These are phyloP conservation scores for Grigorovia humatica DNA, from an alignment of 805 yeast genomes.

Conservation along the genomic window DNA sequence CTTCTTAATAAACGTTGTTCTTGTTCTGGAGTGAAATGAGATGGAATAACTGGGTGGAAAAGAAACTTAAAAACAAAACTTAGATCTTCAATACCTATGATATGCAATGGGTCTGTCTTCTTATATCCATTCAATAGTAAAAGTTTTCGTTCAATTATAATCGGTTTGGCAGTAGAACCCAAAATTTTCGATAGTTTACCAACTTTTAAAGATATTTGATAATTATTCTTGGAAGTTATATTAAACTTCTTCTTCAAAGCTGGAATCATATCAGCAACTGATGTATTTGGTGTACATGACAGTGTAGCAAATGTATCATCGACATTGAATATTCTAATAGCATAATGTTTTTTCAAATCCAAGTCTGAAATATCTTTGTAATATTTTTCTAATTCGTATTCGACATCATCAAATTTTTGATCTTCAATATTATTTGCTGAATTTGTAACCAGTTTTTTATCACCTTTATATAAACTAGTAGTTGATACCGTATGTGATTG, in stretches of 20 bases:
- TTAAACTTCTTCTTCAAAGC: slow-evolving; percentile 71
- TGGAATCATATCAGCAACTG: slow-evolving; percentile 63
- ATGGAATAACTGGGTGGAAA: slow-evolving; percentile 50
- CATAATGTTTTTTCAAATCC: slow-evolving; percentile 25
- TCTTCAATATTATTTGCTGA: slow-evolving; percentile 12
- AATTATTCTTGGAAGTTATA: slow-evolving; percentile 57
- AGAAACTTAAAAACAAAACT: slow-evolving; percentile 75
- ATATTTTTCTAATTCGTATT: slow-evolving; percentile 29
- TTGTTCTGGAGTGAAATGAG: slow-evolving; percentile 56
- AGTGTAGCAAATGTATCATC: slow-evolving; percentile 76
- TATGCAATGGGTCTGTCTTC: slow-evolving; percentile 64
- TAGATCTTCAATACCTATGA: slow-evolving; percentile 75
- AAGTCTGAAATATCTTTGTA: slow-evolving; percentile 29
- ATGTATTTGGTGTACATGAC: slow-evolving; percentile 66
- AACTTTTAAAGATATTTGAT: slow-evolving; percentile 61
- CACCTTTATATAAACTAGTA: slow-evolving; percentile 1
- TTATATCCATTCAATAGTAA: slow-evolving; percentile 68
- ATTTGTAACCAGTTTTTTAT: not conserved
- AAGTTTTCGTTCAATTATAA: slow-evolving; percentile 64
- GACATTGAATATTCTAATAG: slow-evolving; percentile 68
- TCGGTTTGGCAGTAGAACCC: slow-evolving; percentile 63
- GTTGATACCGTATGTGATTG: slow-evolving; percentile 4
- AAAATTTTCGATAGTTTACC: slow-evolving; percentile 70
- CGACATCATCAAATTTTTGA: slow-evolving; percentile 29
- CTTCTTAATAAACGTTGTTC: slow-evolving; percentile 47